Conservation (phyloP, 768 basidiomycete genomes). For the Boletus pseudopeckii region DNA sequence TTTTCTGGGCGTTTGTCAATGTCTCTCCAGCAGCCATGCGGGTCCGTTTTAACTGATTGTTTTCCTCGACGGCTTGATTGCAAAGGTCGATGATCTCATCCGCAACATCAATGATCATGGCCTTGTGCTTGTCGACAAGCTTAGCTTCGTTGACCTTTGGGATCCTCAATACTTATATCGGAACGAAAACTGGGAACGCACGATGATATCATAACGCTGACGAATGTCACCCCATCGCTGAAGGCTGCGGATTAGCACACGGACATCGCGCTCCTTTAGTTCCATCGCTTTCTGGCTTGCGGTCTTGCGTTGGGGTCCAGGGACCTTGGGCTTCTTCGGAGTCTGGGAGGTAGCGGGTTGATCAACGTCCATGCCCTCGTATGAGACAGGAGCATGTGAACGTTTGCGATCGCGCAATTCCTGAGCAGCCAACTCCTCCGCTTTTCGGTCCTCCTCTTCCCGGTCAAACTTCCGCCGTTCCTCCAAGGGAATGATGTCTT, state of each 20-base stretch:
- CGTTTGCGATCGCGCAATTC: conserved; percentile 78
- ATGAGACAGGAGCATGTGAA: conserved; percentile 80
- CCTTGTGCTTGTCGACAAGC: conserved; percentile 89
- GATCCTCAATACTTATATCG: neutral
- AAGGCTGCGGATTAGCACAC: conserved; percentile 89
- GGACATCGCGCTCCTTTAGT: conserved; percentile 94
- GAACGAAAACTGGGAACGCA: conserved; percentile 40
- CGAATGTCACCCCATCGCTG: conserved; percentile 98
- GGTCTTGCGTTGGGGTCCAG: conserved; percentile 77
- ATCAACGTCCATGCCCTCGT: conserved; percentile 92
- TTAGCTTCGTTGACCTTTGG: conserved; percentile 81
- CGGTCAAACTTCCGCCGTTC: conserved; percentile 82
- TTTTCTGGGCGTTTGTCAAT: conserved; percentile 89
- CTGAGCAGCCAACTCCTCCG: conserved; percentile 65
- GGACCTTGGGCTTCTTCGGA: conserved; percentile 70
- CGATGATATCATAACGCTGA: conserved; percentile 90
- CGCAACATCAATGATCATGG: conserved; percentile 84
- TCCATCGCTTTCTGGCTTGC: conserved; percentile 95
- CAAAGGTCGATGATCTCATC: conserved; percentile 93
- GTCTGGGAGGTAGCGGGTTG: conserved; percentile 59
- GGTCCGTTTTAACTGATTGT: conserved; percentile 74
- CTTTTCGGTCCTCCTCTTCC: conserved; percentile 73
- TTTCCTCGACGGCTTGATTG: conserved; percentile 76
- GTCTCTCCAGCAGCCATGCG: conserved; percentile 82
- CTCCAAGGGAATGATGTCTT: conserved; percentile 95